Evolutionary conservation across 169 alveolate species (phyloP).

Genomic region (Cyclospora cayetanensis): DNA sequence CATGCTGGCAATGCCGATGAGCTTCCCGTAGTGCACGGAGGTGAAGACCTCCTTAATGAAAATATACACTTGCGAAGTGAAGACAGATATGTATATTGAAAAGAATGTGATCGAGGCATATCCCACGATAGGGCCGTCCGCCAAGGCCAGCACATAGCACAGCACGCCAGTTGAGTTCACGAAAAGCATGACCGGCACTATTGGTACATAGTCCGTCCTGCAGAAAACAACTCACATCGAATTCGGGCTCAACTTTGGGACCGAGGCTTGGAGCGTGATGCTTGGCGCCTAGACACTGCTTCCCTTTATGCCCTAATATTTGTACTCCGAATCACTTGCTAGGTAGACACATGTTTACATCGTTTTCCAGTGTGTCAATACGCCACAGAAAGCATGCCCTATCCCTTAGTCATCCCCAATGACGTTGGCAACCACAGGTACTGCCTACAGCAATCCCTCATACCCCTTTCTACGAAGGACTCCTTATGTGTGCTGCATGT

Average conservation of each 20-base stretch:
- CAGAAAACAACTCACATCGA: too few relatives aligned
- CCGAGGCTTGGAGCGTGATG: too few relatives aligned
- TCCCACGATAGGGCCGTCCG: not conserved
- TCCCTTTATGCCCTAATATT: not conserved
- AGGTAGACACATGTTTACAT: too few relatives aligned
- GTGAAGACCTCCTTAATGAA: not conserved
- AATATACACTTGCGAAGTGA: not conserved
- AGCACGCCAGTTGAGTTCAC: not conserved
- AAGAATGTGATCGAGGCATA: not conserved
- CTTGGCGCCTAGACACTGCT: too few relatives aligned
- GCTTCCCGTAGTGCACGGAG: constrained; percentile 76
- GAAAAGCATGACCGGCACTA: not conserved
- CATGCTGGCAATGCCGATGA: constrained; percentile 74
- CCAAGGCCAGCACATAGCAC: not conserved
- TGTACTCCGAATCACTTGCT: not conserved
- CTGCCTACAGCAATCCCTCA: too few relatives aligned
- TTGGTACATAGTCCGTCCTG: not conserved
- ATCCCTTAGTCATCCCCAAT: too few relatives aligned
- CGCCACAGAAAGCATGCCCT: too few relatives aligned
- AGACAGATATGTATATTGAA: not conserved
- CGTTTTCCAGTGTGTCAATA: too few relatives aligned
- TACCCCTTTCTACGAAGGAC: too few relatives aligned
- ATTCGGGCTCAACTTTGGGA: too few relatives aligned
- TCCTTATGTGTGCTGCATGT: too few relatives aligned
- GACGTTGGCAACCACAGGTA: too few relatives aligned